A percentile compares a stretch with the other conserved stretches of the same genome.
These are phyloP conservation scores for Chenopodium berlandieri DNA, from an alignment of 148 eudicot genomes.

Conservation along the genomic window DNA sequence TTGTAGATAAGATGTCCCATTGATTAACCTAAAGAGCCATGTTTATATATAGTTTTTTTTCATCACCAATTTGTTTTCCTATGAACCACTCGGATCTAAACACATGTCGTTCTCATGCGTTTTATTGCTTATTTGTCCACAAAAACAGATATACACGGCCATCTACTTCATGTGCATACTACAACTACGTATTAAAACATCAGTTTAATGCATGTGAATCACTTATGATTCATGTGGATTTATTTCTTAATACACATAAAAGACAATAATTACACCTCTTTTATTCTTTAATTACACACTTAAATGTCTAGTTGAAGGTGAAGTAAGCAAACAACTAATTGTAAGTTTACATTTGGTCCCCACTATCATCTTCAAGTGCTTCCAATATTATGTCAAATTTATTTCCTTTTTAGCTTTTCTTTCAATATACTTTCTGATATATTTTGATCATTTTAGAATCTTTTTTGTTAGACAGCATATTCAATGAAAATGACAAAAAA, in stretches of 20 bases:
- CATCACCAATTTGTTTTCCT: not conserved
- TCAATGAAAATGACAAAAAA: too few species aligned
- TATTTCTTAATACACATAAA: not conserved
- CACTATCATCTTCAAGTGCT: too few species aligned
- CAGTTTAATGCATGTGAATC: slow-evolving; percentile 22
- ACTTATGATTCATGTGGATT: slow-evolving; percentile 11
- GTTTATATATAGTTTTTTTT: not conserved
- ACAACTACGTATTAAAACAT: slow-evolving; percentile 4
- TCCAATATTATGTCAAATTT: too few species aligned
- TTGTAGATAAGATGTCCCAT: slow-evolving; percentile 12
- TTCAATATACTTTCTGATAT: too few species aligned
- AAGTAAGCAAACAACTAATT: too few species aligned
- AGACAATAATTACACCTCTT: not conserved
- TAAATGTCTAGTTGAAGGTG: too few species aligned
- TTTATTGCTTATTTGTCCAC: slow-evolving; percentile 1
- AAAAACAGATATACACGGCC: not conserved
- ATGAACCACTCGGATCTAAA: not conserved
- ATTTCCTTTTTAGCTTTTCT: too few species aligned
- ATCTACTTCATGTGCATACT: not conserved
- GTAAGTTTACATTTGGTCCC: too few species aligned
- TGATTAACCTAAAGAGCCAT: slow-evolving; percentile 6
- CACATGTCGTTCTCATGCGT: not conserved
- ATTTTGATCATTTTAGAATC: too few species aligned
- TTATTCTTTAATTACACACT: too few species aligned
- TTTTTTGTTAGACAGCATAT: too few species aligned